Evolutionary conservation across 805 yeast genomes (phyloP), one percentile per base, ranked within the genome.

Genomic region (Teunomyces gatunensis): DNA sequence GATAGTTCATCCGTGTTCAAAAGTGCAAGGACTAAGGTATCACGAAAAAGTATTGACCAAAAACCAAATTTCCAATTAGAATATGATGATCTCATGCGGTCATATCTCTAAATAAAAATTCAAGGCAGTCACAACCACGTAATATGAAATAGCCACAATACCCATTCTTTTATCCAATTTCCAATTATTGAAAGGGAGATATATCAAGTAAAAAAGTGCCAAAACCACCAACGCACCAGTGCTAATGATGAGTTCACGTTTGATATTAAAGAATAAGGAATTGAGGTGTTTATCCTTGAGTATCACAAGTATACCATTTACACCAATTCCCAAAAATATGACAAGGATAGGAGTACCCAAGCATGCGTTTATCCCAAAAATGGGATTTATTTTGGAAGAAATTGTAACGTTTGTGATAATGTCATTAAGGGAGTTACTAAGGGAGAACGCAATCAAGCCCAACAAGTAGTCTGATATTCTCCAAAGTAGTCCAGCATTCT

Each of bases 361-460:
- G 52, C 83, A 78, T 0, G 84, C 73, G 52, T 75, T 75, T 6
- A 79, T 58, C 0, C 83, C 83, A 12, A 68, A 55, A 6, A 63
- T 52, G 2, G 74, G 69, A 40, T 63, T 57, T 12, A 64, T 51
- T 9, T 72, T 72, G 6, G 72, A 54, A 6, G 80, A 72, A 11
- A 79, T 59, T 6, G 82, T 74, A 2, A 70, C 55, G 51, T 79
- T 78, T n/a, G 81, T 73, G 27, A 79, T 67, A 32, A 79, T 58
- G 52, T 79, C 84, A 23, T 80, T 81, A 29, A 78, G 61, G 4
- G 81, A 78, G 50, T 79, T 79, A 29, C 79, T 77, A 21, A 78
- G 53, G 3, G 83, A 72, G 47, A 79, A 68, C 2, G 78, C 63
- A 1, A 80, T 61, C 25, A 78, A 58, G 2, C 84, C 84, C 44